Evolutionary conservation across 108 stramenopile species (phyloP), one percentile per base, ranked within the genome.

Genomic region (Nitzschia sp.): DNA sequence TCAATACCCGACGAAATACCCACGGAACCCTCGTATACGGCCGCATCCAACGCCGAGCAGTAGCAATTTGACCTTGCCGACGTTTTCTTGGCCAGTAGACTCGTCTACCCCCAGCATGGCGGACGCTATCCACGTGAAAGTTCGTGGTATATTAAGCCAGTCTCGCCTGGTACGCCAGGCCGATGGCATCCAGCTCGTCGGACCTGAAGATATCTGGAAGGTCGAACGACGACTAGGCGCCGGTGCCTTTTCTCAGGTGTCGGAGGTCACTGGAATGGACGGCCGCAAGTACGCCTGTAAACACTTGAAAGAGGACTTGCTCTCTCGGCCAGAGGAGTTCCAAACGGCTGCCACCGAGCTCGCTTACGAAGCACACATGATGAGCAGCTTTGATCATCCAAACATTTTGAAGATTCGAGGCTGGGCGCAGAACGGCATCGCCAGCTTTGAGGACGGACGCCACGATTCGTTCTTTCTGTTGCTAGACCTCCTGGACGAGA

Each of bases 371-470:
- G 89, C 84, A 3, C 83, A 90, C 70, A 81, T 93, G 72, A 69
- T 93, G 36, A 79, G 80, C 23, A 75, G 72, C 56, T 74, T 93
- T 62, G 63, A 80, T 48, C 88, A 93, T 76, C 89, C 88, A 5
- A 86, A 93, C 60, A 93, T 93, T 46, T 62, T 93, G 64, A 88
- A 81, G 47, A 80, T 93, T 23, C 71, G 89, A n/a, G 92, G 82
- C 5, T 82, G 80, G 74, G 71, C 87, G 2, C 38, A 70, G 19
- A 78, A 74, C 48, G 91, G 91, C 8, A 78, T 81, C 24, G 62
- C 64, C 2, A 70, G 72, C 36, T 83, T 78, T 64, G 65, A 49
- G 21, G 23, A 56, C 0, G 81, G 74, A 8, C 25, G 58, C 32
- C 77, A 85, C 65, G 77, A 81, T 48, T 71, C 70, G 11, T 85